Base-by-base conservation (phyloP, 169 alveolate genomes). In the Amoebophrya sp. region DNA sequence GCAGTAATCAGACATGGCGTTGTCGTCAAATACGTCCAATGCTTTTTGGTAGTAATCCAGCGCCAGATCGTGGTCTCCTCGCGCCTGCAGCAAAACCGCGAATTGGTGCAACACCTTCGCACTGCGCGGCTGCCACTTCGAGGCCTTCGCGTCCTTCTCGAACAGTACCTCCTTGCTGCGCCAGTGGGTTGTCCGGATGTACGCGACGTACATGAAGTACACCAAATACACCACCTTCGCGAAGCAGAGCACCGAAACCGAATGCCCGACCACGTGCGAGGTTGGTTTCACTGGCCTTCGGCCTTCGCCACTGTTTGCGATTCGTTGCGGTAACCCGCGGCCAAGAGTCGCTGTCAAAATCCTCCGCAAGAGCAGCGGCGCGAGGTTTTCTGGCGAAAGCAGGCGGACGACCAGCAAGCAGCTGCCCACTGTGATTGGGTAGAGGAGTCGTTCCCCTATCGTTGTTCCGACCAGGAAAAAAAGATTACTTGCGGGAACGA, bases 381-480 rank as follows among this genome's bases (percentile, higher is more conserved):
- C 18, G 29, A 47, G 7, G 66, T 47, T 47, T 12, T 47, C 66
- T 47, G 90, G 14, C 41, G n/a, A n/a, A n/a, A 89, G 25, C 66
- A 89, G 40, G 25, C 88, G 3, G 33, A 7, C 88, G 39, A 89
- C 33, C 39, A 47, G 29, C 40, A 89, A 2, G 88, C 66, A 40
- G 92, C 39, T 39, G 40, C 92, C 92, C 1, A 89, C n/a, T 1
- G 92, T 40, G 7, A 47, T 40, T 29, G 40, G 32, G 83, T 89
- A 89, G 83, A 89, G 88, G 41, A 89, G 88, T 1, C 92, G 92
- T 40, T 89, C 92, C 18, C 92, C 92, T 29, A 89, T 39, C n/a
- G 40, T 66, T 2, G 92, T 89, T 3, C 92, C 92, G 33, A 89
- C 92, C 0, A 29, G 92, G 41, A 89, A 89, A 33, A 89, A 25